Percentiles rank a stretch among this genome's conserved stretches.
Conservation (phyloP, 805 yeast genomes). For the Wickerhamiella occidentalis region DNA sequence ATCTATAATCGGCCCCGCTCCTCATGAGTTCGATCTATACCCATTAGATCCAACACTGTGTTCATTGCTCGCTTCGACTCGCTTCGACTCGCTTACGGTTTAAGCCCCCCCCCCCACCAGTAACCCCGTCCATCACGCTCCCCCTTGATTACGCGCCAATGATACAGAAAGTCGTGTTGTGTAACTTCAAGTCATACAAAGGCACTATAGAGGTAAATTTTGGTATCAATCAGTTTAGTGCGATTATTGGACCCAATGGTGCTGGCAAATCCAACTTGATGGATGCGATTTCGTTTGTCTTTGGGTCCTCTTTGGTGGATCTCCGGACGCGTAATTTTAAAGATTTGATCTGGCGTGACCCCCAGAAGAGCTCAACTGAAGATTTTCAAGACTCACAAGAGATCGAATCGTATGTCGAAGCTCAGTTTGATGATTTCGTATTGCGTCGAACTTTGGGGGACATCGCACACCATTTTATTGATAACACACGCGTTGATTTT, state of each 20-base stretch:
- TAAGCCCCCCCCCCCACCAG: too few relatives aligned
- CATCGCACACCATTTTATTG: constrained; percentile 10
- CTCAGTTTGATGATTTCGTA: not conserved
- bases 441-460: constrained; percentile 4
- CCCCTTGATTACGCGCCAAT: constrained; percentile 33
- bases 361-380: constrained; percentile 8
- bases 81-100: too few relatives aligned
- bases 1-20: too few relatives aligned
- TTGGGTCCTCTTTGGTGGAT: constrained; percentile 68
- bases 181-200: constrained; percentile 83
- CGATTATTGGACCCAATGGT: constrained; percentile 97
- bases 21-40: too few relatives aligned
- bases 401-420: constrained; percentile 13
- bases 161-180: constrained; percentile 67
- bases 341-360: constrained; percentile 74
- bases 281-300: constrained; percentile 92
- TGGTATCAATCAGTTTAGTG: constrained; percentile 64
- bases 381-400: constrained; percentile 4
- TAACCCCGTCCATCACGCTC: not conserved
- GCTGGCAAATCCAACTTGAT: constrained; percentile 95
- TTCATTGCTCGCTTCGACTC: too few relatives aligned
- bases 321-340: constrained; percentile 60
- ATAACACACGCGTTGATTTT: constrained; percentile 12
- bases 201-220: constrained; percentile 70
- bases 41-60: too few relatives aligned